Conservation (phyloP, 2,329 filamentous ascomycete species). For the Escovopsis sp. region DNA sequence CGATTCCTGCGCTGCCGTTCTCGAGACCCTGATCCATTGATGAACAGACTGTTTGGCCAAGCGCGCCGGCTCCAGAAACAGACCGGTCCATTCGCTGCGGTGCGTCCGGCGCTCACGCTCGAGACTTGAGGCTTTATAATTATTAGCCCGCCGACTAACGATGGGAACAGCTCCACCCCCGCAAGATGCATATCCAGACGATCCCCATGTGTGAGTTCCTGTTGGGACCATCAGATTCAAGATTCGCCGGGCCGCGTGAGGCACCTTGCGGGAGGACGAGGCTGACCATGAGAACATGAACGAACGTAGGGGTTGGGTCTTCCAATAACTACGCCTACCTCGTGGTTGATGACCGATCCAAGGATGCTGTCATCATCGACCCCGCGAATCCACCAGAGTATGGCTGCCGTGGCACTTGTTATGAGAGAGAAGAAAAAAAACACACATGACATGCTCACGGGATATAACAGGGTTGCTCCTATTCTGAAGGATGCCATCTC, state of each 20-base stretch:
- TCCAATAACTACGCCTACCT: constrained; percentile 80
- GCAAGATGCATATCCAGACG: constrained; percentile 66
- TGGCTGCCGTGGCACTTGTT: constrained; percentile 12
- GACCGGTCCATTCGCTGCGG: constrained; percentile 2
- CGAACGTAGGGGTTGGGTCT: constrained; percentile 52
- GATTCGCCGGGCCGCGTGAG: no score
- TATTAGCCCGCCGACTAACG: constrained; percentile 3
- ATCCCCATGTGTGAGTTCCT: constrained; percentile 69
- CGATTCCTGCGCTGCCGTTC: not conserved
- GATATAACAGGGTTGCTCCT: constrained; percentile 36
- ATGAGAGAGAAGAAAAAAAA: not conserved
- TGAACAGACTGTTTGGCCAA: constrained; percentile 3
- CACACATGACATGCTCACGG: constrained; percentile 2
- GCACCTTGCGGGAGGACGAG: no score
- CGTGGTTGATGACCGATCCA: constrained; percentile 62
- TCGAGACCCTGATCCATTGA: not conserved
- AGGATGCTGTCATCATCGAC: constrained; percentile 66
- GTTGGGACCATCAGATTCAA: not conserved
- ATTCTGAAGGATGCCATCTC: constrained; percentile 59
- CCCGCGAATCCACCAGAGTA: constrained; percentile 68
- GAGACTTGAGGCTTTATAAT: not conserved
- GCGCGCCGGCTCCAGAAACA: constrained; percentile 2
- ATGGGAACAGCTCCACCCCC: constrained; percentile 8
- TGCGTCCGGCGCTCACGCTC: not conserved
- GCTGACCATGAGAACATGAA: constrained; percentile 1